Evolutionary conservation across 108 stramenopile species (phyloP), one percentile per base, ranked within the genome.

Genomic region (Pseudonitzschia pungens): DNA sequence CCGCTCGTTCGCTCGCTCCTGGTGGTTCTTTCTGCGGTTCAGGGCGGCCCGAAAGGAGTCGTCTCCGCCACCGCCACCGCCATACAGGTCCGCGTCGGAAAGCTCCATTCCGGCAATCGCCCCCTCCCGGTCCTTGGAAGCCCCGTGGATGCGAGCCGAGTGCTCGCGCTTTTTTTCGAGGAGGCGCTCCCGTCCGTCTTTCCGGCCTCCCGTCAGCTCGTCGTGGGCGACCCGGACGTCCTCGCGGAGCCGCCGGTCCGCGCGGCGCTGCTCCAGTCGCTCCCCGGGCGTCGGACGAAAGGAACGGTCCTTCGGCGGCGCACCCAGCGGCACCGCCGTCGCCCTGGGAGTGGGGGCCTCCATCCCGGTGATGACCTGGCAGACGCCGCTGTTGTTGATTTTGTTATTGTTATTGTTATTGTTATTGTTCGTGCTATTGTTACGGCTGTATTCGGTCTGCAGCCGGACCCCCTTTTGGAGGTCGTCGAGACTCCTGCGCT

Each of bases 381-480:
- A 41, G 29, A 66, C 26, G 26, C 62, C 10, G 56, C 42, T 51
- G 10, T 50, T 54, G 29, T 55, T 57, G 55, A 33, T 53, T 15
- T 53, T 44, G 22, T 18, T 65, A 21, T 32, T 29, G 14, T 20
- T 62, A 62, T 28, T 62, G 27, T 32, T 62, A 32, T 28, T 62
- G 10, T 28, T 58, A 5, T 41, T 36, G 31, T 28, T n/a, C 8
- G n/a, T 68, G 68, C n/a, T 22, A 50, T 63, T 78, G 44, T 33
- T 72, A 52, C 22, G 53, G 59, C 81, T 64, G 67, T 87, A 91
- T 72, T 89, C 87, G 2, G 90, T 91, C 76, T 87, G 90, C 62
- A 82, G 85, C 68, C 81, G 74, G 16, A 94, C 86, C 20, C 90
- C 90, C 64, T 79, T 79, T 32, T 84, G 77, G 4, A 94, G 66